phyloP scores from a whole-genome alignment of 1,139 yeast genomes.

The Casaregolazyma suthepensis region DNA sequence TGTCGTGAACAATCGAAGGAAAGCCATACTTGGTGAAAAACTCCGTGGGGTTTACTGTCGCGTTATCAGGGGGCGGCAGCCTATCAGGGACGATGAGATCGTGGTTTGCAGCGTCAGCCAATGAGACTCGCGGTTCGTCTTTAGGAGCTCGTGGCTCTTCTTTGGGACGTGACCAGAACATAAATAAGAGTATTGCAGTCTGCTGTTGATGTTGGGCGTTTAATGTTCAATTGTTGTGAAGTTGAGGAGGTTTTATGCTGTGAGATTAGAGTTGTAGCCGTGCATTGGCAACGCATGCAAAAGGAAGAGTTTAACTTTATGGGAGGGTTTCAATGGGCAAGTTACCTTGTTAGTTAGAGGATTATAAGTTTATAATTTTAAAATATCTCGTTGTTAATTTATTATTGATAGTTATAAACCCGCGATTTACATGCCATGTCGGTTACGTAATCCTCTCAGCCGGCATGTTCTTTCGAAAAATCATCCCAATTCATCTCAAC shows the following conservation, averaged over 20 bases:
- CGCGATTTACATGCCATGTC: background rate
- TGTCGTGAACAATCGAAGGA: slow-evolving; percentile 90
- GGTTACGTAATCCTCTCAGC: background rate
- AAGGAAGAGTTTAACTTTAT: background rate
- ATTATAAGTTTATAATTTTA: too few species aligned
- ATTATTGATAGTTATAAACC: too few species aligned
- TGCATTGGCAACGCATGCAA: background rate
- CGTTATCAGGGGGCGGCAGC: background rate
- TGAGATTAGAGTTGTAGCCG: background rate
- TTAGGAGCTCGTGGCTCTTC: background rate
- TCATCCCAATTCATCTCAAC: background rate
- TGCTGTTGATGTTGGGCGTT: background rate
- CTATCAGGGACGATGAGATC: background rate
- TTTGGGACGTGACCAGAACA: background rate
- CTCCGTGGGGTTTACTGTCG: slow-evolving; percentile 55
- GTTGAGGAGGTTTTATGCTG: background rate
- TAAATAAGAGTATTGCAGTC: background rate
- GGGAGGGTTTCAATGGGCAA: background rate
- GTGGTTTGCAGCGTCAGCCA: background rate
- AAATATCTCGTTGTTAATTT: too few species aligned
- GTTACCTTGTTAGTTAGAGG: background rate
- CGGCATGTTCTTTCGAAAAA: background rate
- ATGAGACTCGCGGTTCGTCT: background rate
- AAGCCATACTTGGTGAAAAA: slow-evolving; percentile 63
- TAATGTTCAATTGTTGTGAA: background rate